Conservation (phyloP, 805 yeast species). For the Saturnispora bothae region DNA sequence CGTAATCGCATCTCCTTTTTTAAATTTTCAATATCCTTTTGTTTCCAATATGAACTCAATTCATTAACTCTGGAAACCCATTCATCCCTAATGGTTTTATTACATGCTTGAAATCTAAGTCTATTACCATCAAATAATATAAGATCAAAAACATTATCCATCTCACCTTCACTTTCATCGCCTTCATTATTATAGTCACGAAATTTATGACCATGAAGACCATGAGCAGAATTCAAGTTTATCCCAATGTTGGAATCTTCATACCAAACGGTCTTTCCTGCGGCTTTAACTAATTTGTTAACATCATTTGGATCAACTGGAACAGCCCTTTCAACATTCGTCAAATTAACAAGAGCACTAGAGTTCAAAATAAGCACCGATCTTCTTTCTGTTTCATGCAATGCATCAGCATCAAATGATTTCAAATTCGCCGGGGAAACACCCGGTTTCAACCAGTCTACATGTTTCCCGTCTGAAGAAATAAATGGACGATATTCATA, state of each 20-base stretch:
- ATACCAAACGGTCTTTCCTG: slow-evolving; percentile 25
- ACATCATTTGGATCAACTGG: slow-evolving; percentile 23
- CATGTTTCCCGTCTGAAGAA: slow-evolving; percentile 40
- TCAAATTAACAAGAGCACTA: slow-evolving; percentile 51
- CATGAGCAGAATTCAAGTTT: slow-evolving; percentile 2
- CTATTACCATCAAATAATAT: slow-evolving; percentile 34
- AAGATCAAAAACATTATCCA: slow-evolving; percentile 46
- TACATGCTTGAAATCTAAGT: slow-evolving; percentile 48
- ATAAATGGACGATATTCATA: slow-evolving; percentile 43
- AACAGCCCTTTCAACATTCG: slow-evolving; percentile 33
- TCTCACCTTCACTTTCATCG: slow-evolving; percentile 9
- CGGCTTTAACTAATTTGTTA: slow-evolving; percentile 20
- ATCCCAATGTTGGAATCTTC: background rate
- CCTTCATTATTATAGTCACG: background rate
- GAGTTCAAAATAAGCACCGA: slow-evolving; percentile 45
- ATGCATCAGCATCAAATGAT: slow-evolving; percentile 44
- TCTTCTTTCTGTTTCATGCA: slow-evolving; percentile 57
- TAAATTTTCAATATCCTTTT: slow-evolving; percentile 33
- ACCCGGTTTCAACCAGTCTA: slow-evolving; percentile 46
- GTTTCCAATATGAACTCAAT: slow-evolving; percentile 50
- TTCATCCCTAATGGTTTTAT: slow-evolving; percentile 36
- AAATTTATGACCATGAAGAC: background rate
- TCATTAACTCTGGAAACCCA: slow-evolving; percentile 52
- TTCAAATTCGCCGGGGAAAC: slow-evolving; percentile 36
- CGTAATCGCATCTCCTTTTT: slow-evolving; percentile 28